Base-by-base conservation (phyloP, 177 flowering plant genomes). In the Vitis hybrid region DNA sequence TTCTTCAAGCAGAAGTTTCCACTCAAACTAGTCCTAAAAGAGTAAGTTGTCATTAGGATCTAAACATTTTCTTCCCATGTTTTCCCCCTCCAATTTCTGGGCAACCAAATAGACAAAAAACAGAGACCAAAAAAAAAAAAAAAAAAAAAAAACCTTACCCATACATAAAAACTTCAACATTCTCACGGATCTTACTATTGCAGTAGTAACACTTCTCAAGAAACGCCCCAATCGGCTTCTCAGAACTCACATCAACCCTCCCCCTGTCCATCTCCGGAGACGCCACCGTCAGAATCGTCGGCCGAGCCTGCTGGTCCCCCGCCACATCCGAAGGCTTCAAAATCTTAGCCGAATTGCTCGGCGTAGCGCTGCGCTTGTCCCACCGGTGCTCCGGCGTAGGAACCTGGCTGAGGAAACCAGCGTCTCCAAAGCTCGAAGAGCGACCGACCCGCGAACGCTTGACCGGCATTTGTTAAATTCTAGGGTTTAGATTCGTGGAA, bases 131-230 rank as follows among this genome's bases (percentile, higher is more conserved):
- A 1, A 10, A 10, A 58, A 11, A 56, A 10, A 61, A 18, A n/a
- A 61, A 27, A 61, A 1, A 10, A 10, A 58, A 11, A 56, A 10
- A 61, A 18, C 21, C 55, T 8, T 69, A 77, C 79, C 79, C 53
- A 18, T 58, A 72, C 79, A 77, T 77, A 61, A 58, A 77, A 0
- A 69, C 60, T 12, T 72, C 76, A 10, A 63, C 21, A n/a, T 50
- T 32, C 14, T 14, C 41, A n/a, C 1, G 3, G 46, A 77, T 56
- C 32, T 6, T 56, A 67, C 69, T 69, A 63, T 56, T 55, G 60
- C 79, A 77, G 7, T 3, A 17, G 49, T 48, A 24, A 64, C 80
- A 77, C 3, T 12, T 27, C 41, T 73, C 71, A 11, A 73, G 65
- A 62, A 77, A 59, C 7, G 21, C n/a, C 51, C 58, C 71, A 18